These are phyloP conservation scores for Heteromeles arbutifolia DNA, from an alignment of 306 rosid species.

Conservation along the genomic window DNA sequence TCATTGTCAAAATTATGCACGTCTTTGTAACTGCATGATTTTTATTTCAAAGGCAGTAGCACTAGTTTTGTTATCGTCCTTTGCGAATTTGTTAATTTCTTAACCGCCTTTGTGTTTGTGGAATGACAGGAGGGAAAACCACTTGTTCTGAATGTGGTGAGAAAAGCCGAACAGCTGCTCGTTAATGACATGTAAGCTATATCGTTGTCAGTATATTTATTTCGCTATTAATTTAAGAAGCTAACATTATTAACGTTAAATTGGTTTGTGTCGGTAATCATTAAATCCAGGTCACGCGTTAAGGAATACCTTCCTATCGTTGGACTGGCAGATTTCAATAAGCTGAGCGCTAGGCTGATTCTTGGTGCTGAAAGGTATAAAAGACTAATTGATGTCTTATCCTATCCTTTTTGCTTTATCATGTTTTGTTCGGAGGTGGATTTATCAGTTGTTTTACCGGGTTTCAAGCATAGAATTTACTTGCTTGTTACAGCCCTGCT, in stretches of 20 bases:
- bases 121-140: slow-evolving; percentile 87
- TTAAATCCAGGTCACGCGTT: slow-evolving; percentile 56
- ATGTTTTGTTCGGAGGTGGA: neutral
- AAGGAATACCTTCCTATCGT: slow-evolving; percentile 90
- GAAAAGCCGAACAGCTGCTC: slow-evolving; percentile 66
- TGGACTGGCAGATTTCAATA: slow-evolving; percentile 83
- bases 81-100: neutral
- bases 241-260: neutral
- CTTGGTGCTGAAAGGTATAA: slow-evolving; percentile 84
- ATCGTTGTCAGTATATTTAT: neutral
- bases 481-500: slow-evolving; percentile 60
- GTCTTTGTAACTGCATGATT: neutral
- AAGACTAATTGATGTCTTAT: neutral
- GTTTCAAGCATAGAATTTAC: neutral
- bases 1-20: neutral
- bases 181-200: slow-evolving; percentile 58
- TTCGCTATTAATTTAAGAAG: neutral
- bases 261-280: neutral
- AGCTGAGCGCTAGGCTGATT: slow-evolving; percentile 88
- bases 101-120: neutral
- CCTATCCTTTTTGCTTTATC: neutral
- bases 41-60: neutral
- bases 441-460: neutral
- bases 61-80: neutral
- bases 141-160: slow-evolving; percentile 87